Conservation (phyloP, 139 green algal genomes). For the Raphidocelis subcapitata region DNA sequence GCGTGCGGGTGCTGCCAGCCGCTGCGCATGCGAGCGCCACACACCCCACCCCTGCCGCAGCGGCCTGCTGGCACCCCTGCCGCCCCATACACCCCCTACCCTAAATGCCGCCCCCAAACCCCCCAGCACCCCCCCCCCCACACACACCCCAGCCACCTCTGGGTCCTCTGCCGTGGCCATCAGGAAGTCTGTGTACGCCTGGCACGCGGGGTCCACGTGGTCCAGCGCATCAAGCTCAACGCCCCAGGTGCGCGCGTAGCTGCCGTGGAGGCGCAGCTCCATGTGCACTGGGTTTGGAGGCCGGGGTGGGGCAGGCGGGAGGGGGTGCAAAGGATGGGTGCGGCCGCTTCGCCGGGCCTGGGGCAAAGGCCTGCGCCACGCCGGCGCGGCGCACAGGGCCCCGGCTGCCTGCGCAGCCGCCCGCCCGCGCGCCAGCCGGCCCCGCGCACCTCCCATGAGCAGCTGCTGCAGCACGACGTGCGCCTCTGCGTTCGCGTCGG, state of each 20-base stretch:
- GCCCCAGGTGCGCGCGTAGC: constrained; percentile 60
- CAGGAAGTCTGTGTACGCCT: constrained; percentile 67
- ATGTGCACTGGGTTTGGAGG: constrained; percentile 33
- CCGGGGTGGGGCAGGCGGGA: no score
- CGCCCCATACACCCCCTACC: background rate
- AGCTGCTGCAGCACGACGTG: constrained; percentile 34
- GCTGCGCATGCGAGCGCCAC: background rate
- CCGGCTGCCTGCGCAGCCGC: no score
- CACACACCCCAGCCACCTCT: constrained; percentile 18
- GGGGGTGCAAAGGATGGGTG: no score
- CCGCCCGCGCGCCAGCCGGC: no score
- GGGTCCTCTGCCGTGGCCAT: constrained; percentile 45
- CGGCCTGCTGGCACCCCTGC: background rate
- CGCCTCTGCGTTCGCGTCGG: background rate
- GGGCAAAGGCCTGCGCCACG: no score
- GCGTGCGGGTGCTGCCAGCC: background rate
- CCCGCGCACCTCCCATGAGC: no score
- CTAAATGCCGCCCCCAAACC: no score
- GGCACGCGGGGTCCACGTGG: constrained; percentile 43
- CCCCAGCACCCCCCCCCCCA: background rate
- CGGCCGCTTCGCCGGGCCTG: no score
- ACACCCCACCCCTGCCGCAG: background rate
- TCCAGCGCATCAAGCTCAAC: constrained; percentile 37
- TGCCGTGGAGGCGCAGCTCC: constrained; percentile 67
- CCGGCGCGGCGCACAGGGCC: no score